These are phyloP conservation scores for Solanum chmielewskii DNA, from an alignment of 257 asterid genomes.

Conservation along the genomic window DNA sequence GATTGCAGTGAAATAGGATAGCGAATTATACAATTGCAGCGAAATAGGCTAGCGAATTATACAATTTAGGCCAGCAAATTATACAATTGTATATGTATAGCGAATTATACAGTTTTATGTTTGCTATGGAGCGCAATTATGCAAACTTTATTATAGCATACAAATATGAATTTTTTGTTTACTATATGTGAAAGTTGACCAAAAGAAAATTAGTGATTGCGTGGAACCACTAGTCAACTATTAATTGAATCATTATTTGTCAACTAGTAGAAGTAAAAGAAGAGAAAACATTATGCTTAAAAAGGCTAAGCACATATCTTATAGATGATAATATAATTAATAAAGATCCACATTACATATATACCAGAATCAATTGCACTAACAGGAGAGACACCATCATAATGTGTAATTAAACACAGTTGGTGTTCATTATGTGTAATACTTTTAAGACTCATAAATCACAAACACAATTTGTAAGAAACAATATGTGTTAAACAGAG, in stretches of 20 bases:
- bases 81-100: too few species aligned
- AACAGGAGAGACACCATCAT: background rate
- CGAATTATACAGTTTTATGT: too few species aligned
- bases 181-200: too few species aligned
- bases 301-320: background rate
- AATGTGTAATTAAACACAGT: background rate
- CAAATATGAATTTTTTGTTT: too few species aligned
- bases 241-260: background rate
- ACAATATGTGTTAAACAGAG: background rate
- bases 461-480: background rate
- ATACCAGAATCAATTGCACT: background rate
- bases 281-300: background rate
- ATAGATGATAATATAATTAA: background rate
- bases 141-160: too few species aligned
- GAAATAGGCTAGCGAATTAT: too few species aligned
- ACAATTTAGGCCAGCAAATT: too few species aligned
- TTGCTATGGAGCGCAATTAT: too few species aligned
- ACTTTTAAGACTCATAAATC: background rate
- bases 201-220: background rate
- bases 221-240: background rate
- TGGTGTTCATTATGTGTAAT: background rate
- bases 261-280: background rate
- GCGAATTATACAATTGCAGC: too few species aligned
- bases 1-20: too few species aligned
- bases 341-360: background rate